Conservation (phyloP, 2,329 filamentous ascomycete genomes). For the Cordyceps tenuipes region DNA sequence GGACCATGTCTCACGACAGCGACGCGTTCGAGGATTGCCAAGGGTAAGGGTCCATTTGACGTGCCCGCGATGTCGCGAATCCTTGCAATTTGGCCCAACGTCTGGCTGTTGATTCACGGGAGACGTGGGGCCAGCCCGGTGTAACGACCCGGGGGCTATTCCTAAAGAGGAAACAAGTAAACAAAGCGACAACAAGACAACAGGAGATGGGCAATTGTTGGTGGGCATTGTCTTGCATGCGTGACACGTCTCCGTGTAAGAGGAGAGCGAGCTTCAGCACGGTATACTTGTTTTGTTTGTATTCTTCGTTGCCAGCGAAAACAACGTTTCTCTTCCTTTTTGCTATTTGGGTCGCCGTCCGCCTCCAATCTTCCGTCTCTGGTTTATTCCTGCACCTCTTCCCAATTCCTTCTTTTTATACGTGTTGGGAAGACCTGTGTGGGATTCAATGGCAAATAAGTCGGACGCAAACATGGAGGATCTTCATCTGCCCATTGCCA, state of each 20-base stretch:
- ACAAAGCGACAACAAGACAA: slow-evolving; percentile 24
- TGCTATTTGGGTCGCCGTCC: neutral
- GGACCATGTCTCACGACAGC: neutral
- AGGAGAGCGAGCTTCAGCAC: slow-evolving; percentile 11
- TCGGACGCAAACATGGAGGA: slow-evolving; percentile 25
- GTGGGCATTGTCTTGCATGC: slow-evolving; percentile 8
- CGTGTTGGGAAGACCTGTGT: neutral
- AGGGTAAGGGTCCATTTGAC: neutral
- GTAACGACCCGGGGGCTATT: slow-evolving; percentile 23
- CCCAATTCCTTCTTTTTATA: neutral
- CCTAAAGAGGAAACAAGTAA: slow-evolving; percentile 37
- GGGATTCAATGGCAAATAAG: neutral
- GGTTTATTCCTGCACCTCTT: neutral
- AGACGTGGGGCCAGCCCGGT: slow-evolving; percentile 15
- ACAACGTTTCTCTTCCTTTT: neutral
- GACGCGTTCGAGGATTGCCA: neutral
- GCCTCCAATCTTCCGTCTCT: too few relatives aligned
- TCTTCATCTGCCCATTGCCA: slow-evolving; percentile 43
- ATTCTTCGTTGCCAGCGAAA: neutral
- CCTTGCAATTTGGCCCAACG: slow-evolving; percentile 13
- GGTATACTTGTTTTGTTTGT: slow-evolving; percentile 13
- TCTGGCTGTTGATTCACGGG: slow-evolving; percentile 22
- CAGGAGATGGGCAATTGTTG: neutral
- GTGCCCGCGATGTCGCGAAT: slow-evolving; percentile 1
- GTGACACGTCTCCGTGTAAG: slow-evolving; percentile 7